phyloP scores from a whole-genome alignment of 192 early-diverging fungal species.

The Backusella tuberculispora region DNA sequence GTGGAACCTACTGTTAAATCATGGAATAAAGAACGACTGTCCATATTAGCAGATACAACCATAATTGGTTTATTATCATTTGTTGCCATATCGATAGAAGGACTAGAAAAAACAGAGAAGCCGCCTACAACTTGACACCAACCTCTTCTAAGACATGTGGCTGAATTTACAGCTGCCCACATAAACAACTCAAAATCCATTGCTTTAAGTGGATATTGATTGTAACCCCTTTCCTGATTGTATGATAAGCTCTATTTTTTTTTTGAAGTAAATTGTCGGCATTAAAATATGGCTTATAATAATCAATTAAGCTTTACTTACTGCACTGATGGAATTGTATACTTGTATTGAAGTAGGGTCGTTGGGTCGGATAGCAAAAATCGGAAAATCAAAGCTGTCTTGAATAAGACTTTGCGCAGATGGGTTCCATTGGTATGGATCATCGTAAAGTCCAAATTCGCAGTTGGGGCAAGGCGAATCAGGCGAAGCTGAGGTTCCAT shows the following conservation, averaged over 20 bases:
- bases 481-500: constrained; percentile 52
- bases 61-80: constrained; percentile 69
- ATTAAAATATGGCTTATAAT: constrained; percentile 10
- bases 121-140: constrained; percentile 72
- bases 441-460: constrained; percentile 69
- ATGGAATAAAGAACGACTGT: constrained; percentile 67
- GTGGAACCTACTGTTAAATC: constrained; percentile 63
- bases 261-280: not conserved
- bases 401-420: constrained; percentile 59
- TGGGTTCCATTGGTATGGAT: constrained; percentile 71
- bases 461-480: constrained; percentile 72
- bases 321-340: constrained; percentile 45
- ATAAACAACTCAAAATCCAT: constrained; percentile 75
- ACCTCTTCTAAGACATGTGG: constrained; percentile 73
- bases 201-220: constrained; percentile 66
- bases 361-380: constrained; percentile 58
- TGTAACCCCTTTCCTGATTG: constrained; percentile 53
- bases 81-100: constrained; percentile 53
- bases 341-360: constrained; percentile 36
- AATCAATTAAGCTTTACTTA: constrained; percentile 27
- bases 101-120: constrained; percentile 69
- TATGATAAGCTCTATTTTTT: constrained; percentile 45
- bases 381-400: constrained; percentile 64
- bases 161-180: constrained; percentile 68
- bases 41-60: constrained; percentile 65